Base-by-base conservation (phyloP, 345 rosid genomes). In the Adansonia digitata region DNA sequence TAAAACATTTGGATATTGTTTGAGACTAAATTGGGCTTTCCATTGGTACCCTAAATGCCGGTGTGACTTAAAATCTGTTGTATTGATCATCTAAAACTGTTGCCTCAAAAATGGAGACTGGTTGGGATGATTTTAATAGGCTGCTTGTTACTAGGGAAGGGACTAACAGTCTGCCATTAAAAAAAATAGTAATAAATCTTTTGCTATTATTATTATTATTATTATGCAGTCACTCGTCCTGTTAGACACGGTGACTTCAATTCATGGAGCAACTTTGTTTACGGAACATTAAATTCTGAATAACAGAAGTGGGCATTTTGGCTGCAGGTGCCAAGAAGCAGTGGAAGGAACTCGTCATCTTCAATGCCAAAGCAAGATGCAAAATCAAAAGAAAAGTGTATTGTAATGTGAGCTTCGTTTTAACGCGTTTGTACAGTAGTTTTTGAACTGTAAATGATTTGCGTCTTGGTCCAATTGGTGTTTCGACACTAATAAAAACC, bases 331-430 rank as follows among this genome's bases (percentile, higher is more conserved):
- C 79, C 89, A 2, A 91, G 90, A 79, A 85, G 72, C 62, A 81
- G 86, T 35, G 86, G 79, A 18, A 91, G 85, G 82, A 82, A 78
- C 70, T 67, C 94, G 3, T 66, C 90, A 13, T 64, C 90, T 49
- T 72, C 94, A 2, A 76, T 89, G 2, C 66, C 92, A 14, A 92
- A 76, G 84, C 77, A 86, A 1, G 97, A 91, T 0, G 80, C 87
- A 74, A 94, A 92, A 81, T 69, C 93, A 52, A 92, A 92, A 78
- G 92, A 85, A 4, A 92, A 85, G 82, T 92, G 97, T 82, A 82
- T 66, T 73, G 77, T 92, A 78, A 88, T 92, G 97, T 92, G 85
- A 91, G 72, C 76, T 71, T 63, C 0, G 46, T 59, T 18, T 40
- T 48, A 51, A 43, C 55, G 65, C 67, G 14, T 55, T 31, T 52